Evolutionary conservation across 768 basidiomycete species (phyloP).

Genomic region (Agrocybe praecox): DNA sequence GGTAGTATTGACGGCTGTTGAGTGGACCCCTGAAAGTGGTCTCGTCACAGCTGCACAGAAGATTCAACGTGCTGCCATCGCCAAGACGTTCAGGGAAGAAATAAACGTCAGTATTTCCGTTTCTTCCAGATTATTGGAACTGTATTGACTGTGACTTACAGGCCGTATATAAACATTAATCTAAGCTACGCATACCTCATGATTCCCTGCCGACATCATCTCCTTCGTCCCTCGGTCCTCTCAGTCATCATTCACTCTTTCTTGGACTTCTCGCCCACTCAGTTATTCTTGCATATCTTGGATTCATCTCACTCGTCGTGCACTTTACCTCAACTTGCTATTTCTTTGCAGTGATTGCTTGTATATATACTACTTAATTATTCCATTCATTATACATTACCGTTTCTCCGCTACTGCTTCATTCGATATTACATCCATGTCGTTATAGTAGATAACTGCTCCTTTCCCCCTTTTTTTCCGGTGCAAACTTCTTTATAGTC

Average conservation of each 20-base stretch:
- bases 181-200: not conserved
- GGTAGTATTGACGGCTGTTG: slow-evolving; percentile 78
- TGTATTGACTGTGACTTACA: slow-evolving; percentile 3
- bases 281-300: not conserved
- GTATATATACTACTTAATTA: not conserved
- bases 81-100: slow-evolving; percentile 32
- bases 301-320: not conserved
- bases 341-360: not conserved
- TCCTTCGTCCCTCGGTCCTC: not conserved
- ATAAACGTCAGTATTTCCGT: slow-evolving; percentile 24
- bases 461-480: too few relatives aligned
- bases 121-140: not conserved
- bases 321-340: not conserved
- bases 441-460: too few relatives aligned
- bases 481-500: too few relatives aligned
- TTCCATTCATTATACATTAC: not conserved
- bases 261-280: not conserved
- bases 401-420: not conserved
- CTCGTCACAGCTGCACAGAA: slow-evolving; percentile 65
- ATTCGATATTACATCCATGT: too few relatives aligned
- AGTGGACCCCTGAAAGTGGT: slow-evolving; percentile 92
- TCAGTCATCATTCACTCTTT: not conserved
- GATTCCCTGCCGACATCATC: not conserved
- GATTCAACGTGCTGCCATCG: slow-evolving; percentile 37
- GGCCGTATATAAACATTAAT: slow-evolving; percentile 21